Evolutionary conservation across 306 rosid genomes (phyloP).

Genomic region (Malus fusca): DNA sequence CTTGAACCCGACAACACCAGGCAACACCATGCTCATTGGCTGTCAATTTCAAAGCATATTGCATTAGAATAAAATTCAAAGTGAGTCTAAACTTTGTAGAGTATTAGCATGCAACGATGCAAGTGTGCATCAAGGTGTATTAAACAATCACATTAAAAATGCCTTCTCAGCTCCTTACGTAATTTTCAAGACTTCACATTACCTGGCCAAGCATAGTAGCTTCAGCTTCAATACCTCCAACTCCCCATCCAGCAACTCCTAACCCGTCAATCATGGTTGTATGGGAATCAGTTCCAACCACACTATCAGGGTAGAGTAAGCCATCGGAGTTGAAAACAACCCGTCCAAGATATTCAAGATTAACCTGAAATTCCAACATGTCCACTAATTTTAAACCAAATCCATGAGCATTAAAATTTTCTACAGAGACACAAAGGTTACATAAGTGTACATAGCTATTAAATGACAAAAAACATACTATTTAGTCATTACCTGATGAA

Average conservation of each 20-base stretch:
- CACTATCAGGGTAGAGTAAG: conserved; percentile 88
- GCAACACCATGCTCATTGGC: conserved; percentile 98
- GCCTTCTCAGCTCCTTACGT: background rate
- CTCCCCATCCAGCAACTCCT: conserved; percentile 98
- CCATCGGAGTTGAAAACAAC: conserved; percentile 86
- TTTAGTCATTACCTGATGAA: conserved; percentile 61
- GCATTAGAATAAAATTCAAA: conserved; percentile 9
- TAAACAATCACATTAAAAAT: background rate
- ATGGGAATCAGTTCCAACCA: conserved; percentile 94
- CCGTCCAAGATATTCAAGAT: conserved; percentile 92
- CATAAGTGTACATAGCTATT: background rate
- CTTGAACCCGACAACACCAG: conserved; percentile 94
- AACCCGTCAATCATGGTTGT: conserved; percentile 96
- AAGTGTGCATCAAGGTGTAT: background rate
- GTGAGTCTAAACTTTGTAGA: conserved; percentile 1
- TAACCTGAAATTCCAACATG: conserved; percentile 52
- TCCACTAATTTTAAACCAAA: conserved; percentile 2
- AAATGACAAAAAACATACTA: conserved; percentile 1
- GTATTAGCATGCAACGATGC: conserved; percentile 8
- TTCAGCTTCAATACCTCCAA: conserved; percentile 97
- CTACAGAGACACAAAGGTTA: background rate
- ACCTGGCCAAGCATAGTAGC: conserved; percentile 98
- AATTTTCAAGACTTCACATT: conserved; percentile 16
- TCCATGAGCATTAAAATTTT: background rate
- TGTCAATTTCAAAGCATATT: conserved; percentile 33